phyloP scores from a whole-genome alignment of 2,329 filamentous ascomycete genomes.

The Colletotrichum tropicicola region DNA sequence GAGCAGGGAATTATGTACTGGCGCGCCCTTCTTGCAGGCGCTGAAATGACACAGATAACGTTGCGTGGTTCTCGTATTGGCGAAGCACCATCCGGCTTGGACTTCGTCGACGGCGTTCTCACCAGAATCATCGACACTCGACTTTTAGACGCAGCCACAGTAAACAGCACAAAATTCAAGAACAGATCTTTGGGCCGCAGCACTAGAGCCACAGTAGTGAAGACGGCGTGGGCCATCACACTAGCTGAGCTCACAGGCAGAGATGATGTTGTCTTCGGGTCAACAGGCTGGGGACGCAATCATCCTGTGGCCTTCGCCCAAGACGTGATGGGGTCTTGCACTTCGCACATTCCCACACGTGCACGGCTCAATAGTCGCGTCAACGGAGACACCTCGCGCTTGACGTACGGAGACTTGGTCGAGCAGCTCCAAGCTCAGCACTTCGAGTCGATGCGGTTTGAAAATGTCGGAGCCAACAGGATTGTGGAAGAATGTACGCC shows the following conservation, averaged over 20 bases:
- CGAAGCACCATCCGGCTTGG: not conserved
- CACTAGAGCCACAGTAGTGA: slow-evolving; percentile 5
- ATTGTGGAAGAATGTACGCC: slow-evolving; percentile 61
- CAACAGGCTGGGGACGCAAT: slow-evolving; percentile 15
- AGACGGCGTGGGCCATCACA: slow-evolving; percentile 6
- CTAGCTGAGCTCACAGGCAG: not conserved
- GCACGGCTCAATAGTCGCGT: not conserved
- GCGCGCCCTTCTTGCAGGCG: slow-evolving; percentile 52
- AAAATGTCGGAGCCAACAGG: slow-evolving; percentile 58
- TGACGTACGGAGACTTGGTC: not conserved
- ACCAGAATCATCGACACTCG: not conserved
- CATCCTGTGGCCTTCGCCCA: slow-evolving; percentile 3
- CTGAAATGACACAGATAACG: slow-evolving; percentile 50
- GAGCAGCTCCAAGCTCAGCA: slow-evolving; percentile 57
- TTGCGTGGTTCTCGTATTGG: too few species aligned
- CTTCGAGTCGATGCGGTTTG: slow-evolving; percentile 54
- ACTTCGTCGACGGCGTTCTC: slow-evolving; percentile 6
- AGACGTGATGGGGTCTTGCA: slow-evolving; percentile 18
- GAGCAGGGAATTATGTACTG: slow-evolving; percentile 52
- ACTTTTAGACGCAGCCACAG: not conserved
- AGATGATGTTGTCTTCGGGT: slow-evolving; percentile 6
- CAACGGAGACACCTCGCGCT: not conserved
- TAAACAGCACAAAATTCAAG: not conserved
- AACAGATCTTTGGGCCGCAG: not conserved
- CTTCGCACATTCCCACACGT: slow-evolving; percentile 9